Evolutionary conservation across 805 yeast genomes (phyloP).

Genomic region (Spathaspora arborariae): DNA sequence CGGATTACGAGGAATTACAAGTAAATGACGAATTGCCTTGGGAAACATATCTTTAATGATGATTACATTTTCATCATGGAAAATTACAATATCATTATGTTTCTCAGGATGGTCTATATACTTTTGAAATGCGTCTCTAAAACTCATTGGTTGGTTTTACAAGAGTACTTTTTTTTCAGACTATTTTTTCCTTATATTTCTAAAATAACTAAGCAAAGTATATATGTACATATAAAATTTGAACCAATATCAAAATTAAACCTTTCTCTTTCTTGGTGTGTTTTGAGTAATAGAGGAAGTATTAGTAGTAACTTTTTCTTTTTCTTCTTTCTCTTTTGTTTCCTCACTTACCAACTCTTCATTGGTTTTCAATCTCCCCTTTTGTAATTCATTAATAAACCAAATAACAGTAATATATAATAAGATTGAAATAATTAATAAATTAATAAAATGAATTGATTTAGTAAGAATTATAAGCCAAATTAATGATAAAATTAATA

Average conservation of each 20-base stretch:
- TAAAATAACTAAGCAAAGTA: background rate
- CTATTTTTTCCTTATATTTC: background rate
- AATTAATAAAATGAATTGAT: conserved; percentile 62
- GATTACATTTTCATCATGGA: conserved; percentile 48
- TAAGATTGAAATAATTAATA: conserved; percentile 52
- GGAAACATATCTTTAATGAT: conserved; percentile 62
- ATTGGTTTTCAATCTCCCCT: conserved; percentile 43
- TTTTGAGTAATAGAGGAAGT: background rate
- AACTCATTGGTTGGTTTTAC: conserved; percentile 35
- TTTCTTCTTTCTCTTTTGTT: conserved; percentile 17
- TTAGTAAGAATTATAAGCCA: conserved; percentile 58
- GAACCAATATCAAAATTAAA: background rate
- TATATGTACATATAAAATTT: background rate
- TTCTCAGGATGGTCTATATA: conserved; percentile 48
- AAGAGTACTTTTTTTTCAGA: background rate
- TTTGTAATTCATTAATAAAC: conserved; percentile 72
- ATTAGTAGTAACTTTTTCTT: conserved; percentile 2
- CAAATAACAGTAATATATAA: conserved; percentile 83
- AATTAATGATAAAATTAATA: conserved; percentile 54
- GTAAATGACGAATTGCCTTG: conserved; percentile 56
- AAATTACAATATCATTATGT: conserved; percentile 35
- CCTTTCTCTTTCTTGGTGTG: conserved; percentile 17
- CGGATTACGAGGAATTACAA: conserved; percentile 53
- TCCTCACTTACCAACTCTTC: conserved; percentile 33
- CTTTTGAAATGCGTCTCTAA: conserved; percentile 42